phyloP scores from a whole-genome alignment of 257 asterid species.

The Knoxia roxburghii region DNA sequence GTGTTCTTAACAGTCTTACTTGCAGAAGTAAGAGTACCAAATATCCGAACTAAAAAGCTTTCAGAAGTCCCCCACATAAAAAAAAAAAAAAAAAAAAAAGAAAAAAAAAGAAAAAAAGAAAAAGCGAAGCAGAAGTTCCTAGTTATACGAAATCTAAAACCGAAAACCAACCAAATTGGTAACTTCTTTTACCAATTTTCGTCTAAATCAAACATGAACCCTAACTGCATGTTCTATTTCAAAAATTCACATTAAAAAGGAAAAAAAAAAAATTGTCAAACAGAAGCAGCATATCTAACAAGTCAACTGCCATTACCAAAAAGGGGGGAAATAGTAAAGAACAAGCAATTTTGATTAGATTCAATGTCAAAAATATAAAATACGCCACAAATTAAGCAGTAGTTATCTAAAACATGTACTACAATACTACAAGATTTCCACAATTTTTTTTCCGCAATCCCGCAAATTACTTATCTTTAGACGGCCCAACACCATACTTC shows the following conservation, averaged over 20 bases:
- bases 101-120: too few species aligned
- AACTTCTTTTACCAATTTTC: not conserved
- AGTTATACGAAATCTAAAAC: not conserved
- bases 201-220: not conserved
- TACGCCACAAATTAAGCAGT: not conserved
- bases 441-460: not conserved
- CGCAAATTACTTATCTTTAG: conserved; percentile 49
- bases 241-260: not conserved
- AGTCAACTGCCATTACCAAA: not conserved
- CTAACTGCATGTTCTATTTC: not conserved
- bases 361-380: not conserved
- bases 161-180: not conserved
- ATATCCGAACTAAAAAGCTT: not conserved
- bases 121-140: not conserved
- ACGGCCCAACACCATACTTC: conserved; percentile 51
- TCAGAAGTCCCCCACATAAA: not conserved
- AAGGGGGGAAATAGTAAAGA: not conserved
- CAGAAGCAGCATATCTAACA: not conserved
- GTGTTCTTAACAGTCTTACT: not conserved
- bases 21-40: not conserved
- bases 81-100: too few species aligned
- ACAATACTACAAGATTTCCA: not conserved
- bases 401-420: not conserved
- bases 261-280: not conserved
- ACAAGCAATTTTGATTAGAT: not conserved